Percentiles rank a stretch among this genome's conserved stretches.
Evolutionary conservation across 2,329 filamentous ascomycete species (phyloP).

Genomic region (Orbilia javanica): DNA sequence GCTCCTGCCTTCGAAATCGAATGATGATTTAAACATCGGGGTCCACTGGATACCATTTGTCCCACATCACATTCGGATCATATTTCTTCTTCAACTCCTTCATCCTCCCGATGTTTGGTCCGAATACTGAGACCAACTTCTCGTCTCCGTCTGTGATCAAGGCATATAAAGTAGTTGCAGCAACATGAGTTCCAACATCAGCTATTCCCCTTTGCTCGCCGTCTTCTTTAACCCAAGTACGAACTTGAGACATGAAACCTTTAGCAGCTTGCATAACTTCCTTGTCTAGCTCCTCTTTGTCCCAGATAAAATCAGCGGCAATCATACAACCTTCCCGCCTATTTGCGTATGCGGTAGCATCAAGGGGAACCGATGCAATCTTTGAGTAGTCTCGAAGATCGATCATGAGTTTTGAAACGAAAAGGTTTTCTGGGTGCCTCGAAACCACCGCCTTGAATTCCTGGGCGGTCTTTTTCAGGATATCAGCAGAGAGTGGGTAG

Average conservation of each 20-base stretch:
- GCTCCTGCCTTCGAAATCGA: not conserved
- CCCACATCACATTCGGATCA: constrained; percentile 68
- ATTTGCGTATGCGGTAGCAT: constrained; percentile 54
- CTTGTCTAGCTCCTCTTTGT: constrained; percentile 36
- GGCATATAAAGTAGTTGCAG: constrained; percentile 53
- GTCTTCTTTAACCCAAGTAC: constrained; percentile 27
- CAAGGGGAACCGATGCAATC: constrained; percentile 41
- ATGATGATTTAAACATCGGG: constrained; percentile 4
- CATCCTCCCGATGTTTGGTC: constrained; percentile 63
- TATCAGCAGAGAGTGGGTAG: constrained; percentile 23
- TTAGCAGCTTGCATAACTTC: constrained; percentile 26
- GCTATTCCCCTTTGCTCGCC: constrained; percentile 45
- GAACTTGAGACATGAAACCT: constrained; percentile 14
- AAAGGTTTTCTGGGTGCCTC: constrained; percentile 32
- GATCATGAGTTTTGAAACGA: constrained; percentile 37
- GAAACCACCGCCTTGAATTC: constrained; percentile 20
- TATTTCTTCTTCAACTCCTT: constrained; percentile 68
- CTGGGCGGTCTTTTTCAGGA: constrained; percentile 24
- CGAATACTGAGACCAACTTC: constrained; percentile 49
- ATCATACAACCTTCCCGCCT: constrained; percentile 38
- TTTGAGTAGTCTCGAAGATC: constrained; percentile 51
- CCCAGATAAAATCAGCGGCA: constrained; percentile 41
- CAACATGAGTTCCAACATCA: constrained; percentile 47
- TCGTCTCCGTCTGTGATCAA: constrained; percentile 48
- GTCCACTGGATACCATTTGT: constrained; percentile 67